Base-by-base conservation (phyloP, 2,329 filamentous ascomycete genomes). In the Penicillium freii region DNA sequence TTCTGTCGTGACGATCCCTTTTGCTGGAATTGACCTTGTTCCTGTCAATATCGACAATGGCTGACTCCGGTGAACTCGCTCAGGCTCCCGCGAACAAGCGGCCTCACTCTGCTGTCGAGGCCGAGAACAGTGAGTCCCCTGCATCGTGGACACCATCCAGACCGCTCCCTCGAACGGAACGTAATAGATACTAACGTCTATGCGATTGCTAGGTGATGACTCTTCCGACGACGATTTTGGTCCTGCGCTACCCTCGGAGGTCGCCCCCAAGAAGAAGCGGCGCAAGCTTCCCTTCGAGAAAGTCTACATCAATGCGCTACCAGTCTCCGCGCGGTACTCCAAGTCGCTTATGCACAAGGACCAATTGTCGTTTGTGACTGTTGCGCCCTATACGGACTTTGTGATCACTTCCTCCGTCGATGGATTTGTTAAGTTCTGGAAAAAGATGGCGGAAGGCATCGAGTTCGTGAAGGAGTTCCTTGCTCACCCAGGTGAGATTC, bases 371-470 rank as follows among this genome's bases (percentile, higher is more conserved):
- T 97, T 92, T 69, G 85, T 91, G 62, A 95, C 88, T 13, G 87
- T 96, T 73, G 96, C 95, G 1, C 92, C 92, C 0, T 80, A 88
- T 58, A 97, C 93, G 58, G 94, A 97, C 66, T 99, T 99, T 71
- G 81, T 99, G 38, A 94, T 99, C 61, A 99, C 94, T 1, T 91
- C 90, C 60, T 97, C 94, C 0, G 79, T 90, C 43, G 94, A 99
- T 71, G 95, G 95, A n/a, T 89, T 93, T 0, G 93, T 97, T 66
- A 99, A 99, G 75, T 99, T 99, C 74, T 99, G 94, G 94, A 99
- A 99, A 79, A 99, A 99, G 78, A 84, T 90, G 62, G 87, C 86
- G 1, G 87, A 90, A 34, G 91, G 91, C 0, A 90, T 99, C 57
- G 95, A 99, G 77, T 99, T 99, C 70, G 93, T 97, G 52, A 99